A percentile compares a stretch with the other conserved stretches of the same genome.
phyloP scores from a whole-genome alignment of 2,329 filamentous ascomycete genomes.

The Aspergillus fischeri region DNA sequence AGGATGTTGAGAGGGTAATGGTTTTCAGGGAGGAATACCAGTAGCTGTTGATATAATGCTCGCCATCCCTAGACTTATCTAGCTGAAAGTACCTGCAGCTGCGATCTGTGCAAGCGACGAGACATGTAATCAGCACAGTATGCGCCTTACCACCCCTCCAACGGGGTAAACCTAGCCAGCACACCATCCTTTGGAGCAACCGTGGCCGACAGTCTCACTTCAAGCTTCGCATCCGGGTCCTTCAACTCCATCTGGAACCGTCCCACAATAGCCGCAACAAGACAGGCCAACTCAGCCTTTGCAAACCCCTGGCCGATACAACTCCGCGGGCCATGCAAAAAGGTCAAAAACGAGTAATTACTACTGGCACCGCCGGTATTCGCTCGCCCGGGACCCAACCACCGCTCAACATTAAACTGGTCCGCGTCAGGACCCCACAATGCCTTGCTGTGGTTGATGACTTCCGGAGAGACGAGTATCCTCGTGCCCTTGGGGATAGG shows the following conservation, averaged over 20 bases:
- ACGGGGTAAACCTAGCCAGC: conserved; percentile 57
- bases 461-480: conserved; percentile 61
- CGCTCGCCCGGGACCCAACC: conserved; percentile 51
- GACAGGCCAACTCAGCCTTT: conserved; percentile 76
- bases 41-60: conserved; percentile 2
- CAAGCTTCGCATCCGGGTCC: conserved; percentile 57
- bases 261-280: conserved; percentile 73
- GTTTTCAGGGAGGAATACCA: conserved; percentile 41
- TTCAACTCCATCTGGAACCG: conserved; percentile 66
- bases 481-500: conserved; percentile 67
- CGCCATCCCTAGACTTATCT: neutral
- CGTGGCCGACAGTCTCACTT: conserved; percentile 68
- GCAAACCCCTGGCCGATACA: conserved; percentile 84
- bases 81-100: neutral
- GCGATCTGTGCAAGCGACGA: neutral
- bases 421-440: conserved; percentile 75
- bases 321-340: conserved; percentile 78
- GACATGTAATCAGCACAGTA: neutral
- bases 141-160: conserved; percentile 26
- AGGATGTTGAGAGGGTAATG: conserved; percentile 38
- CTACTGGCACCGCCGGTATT: conserved; percentile 68
- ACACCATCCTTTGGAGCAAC: conserved; percentile 69
- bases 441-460: conserved; percentile 63
- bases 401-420: conserved; percentile 75
- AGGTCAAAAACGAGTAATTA: conserved; percentile 76